Conservation (phyloP, 257 asterid species). For the Salvia miltiorrhiza region DNA sequence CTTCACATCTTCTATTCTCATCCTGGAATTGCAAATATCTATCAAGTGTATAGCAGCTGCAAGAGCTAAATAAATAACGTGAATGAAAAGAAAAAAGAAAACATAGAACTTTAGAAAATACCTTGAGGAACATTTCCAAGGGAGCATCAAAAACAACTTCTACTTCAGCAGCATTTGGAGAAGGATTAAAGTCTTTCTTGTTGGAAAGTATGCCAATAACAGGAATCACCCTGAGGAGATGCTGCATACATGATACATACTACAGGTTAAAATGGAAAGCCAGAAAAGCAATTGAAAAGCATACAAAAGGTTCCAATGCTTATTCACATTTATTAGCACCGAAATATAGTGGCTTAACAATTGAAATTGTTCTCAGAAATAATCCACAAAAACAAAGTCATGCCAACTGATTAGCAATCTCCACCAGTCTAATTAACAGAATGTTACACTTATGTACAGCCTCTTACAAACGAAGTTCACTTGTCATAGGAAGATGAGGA, state of each 20-base stretch:
- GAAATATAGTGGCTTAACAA: not conserved
- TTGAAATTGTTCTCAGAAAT: not conserved
- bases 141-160: slow-evolving; percentile 88
- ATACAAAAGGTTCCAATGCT: not conserved
- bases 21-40: slow-evolving; percentile 40
- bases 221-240: slow-evolving; percentile 91
- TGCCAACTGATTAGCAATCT: not conserved
- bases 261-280: not conserved
- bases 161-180: slow-evolving; percentile 77
- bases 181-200: slow-evolving; percentile 57
- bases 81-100: not conserved
- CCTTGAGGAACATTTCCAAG: slow-evolving; percentile 97
- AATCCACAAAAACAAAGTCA: not conserved
- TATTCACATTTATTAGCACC: not conserved
- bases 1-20: slow-evolving; percentile 71
- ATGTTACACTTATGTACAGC: not conserved
- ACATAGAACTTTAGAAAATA: slow-evolving; percentile 8
- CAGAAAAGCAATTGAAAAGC: not conserved
- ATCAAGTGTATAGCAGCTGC: not conserved
- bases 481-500: not conserved
- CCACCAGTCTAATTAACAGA: not conserved
- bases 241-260: slow-evolving; percentile 57
- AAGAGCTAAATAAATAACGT: not conserved
- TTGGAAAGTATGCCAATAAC: slow-evolving; percentile 82
- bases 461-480: not conserved